Base-by-base conservation (phyloP, 192 early-diverging fungal genomes). In the Ambispora gerdemannii region DNA sequence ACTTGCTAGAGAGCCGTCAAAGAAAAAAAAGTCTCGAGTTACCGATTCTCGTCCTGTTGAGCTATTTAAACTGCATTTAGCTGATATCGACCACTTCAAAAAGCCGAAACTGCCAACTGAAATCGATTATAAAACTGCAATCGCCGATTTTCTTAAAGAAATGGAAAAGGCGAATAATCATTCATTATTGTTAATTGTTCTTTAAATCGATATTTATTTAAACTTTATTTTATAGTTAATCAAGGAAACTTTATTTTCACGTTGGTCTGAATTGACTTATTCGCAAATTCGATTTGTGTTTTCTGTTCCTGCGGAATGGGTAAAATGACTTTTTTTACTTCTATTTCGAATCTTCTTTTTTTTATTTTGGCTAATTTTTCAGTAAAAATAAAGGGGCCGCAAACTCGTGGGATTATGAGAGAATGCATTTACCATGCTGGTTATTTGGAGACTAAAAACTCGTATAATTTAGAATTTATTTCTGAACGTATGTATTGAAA, bases 351-450 rank as follows among this genome's bases (percentile, higher is more conserved):
- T 28, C 20, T 28, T 1, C 2, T 22, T 30, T 58, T 28, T 24
- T 2, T 1, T 28, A 58, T 10, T 10, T 43, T 10, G 6, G 38
- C 38, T 15, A 10, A 43, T 10, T 43, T 43, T 43, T 10, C 38
- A 10, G 6, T 43, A 43, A 43, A 43, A 6, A 43, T 10, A 43
- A 43, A 43, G 38, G 38, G 7, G 15, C 22, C 20, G 13, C 19
- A 25, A 30, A 80, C 83, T 28, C 82, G 82, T 71, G 78, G 70
- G 7, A 77, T 78, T 17, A 82, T 84, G 80, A 63, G 83, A 30
- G 79, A 80, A 33, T 78, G 81, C 15, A 81, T 79, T 27, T 76
- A 79, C 47, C 67, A 81, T 28, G 83, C 83, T 27, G 81, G 77
- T 32, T 65, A 82, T 19, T 80, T 84, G 24, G 63, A 74, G 36